Evolutionary conservation across 2,329 filamentous ascomycete genomes (phyloP), one percentile per base, ranked within the genome.

Genomic region (Talaromyces rugulosus): DNA sequence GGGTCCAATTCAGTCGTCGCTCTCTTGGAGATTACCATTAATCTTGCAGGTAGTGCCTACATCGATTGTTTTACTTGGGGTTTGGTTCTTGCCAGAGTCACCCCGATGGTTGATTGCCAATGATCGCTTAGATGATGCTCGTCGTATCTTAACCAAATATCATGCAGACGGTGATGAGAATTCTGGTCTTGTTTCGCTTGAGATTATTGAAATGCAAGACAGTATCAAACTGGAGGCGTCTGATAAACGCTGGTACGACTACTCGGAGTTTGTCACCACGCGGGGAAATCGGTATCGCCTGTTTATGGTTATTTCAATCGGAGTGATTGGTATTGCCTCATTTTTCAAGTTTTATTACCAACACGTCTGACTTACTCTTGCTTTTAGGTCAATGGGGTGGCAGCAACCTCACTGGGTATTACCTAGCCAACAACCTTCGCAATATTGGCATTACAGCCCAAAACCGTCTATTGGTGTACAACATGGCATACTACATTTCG

Each of bases 191-290:
- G 72, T 74, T n/a, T 65, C 66, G 30, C 67, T 72, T 1, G 69
- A 75, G 58, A 62, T 74, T 18, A 52, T 53, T 11, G 74, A 76
- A 56, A 74, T 73, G 51, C 71, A 72, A 42, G 67, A 71, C 28
- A 67, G 64, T 12, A 63, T 75, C 23, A 66, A 72, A 56, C 58
- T 72, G 28, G 68, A 75, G 52, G 71, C 70, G 4, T 64, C 69
- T 23, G 84, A 85, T 63, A 87, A 87, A 66, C 77, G 81, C 2
- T 86, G 82, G 80, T 87, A 83, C 83, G 81, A 87, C 70, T 87
- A 83, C 74, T 74, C 81, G 9, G 83, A 83, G 64, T 74, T 86
- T 18, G 75, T 79, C 70, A 81, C 81, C 67, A 81, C 76, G 4
- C 77, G 77, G 52, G 77, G 16, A 40, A 56, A 42, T 23, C n/a